These are phyloP conservation scores for Pseudomonodictys pantanalensis DNA, from an alignment of 495 filamentous ascomycete species.

Conservation along the genomic window DNA sequence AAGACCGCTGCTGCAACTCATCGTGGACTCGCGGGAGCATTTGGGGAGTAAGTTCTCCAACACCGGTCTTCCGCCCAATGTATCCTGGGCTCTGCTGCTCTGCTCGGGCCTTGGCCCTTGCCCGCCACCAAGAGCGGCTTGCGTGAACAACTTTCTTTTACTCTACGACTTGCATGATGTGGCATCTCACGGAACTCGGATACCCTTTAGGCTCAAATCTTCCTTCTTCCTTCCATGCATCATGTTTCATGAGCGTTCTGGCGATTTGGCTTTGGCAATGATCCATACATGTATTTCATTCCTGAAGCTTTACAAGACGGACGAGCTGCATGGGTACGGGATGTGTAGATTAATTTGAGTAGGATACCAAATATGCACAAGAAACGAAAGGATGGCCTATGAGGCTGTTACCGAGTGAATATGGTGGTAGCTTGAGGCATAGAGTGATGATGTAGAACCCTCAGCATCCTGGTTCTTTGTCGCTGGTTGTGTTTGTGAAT, in stretches of 20 bases:
- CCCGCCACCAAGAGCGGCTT: no score
- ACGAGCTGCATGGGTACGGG: no score
- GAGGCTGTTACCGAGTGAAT: no score
- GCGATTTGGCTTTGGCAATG: background rate
- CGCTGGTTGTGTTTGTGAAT: no score
- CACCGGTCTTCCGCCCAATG: background rate
- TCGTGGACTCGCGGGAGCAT: conserved; percentile 27
- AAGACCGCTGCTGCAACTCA: conserved; percentile 25
- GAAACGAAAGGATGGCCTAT: no score
- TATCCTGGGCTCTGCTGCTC: background rate
- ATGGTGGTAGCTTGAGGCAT: no score
- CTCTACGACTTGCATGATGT: no score
- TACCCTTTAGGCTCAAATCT: background rate
- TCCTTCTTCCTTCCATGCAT: background rate
- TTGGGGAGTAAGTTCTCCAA: conserved; percentile 12
- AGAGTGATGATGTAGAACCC: no score
- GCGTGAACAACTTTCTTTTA: no score
- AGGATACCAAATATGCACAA: no score
- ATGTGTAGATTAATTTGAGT: no score
- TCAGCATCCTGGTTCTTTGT: no score
- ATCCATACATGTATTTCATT: background rate
- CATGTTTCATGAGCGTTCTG: background rate
- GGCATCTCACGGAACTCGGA: background rate
- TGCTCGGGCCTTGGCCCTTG: background rate
- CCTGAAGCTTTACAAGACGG: background rate